Evolutionary conservation across 2,329 filamentous ascomycete species (phyloP).

Genomic region (Colletotrichum sp.): DNA sequence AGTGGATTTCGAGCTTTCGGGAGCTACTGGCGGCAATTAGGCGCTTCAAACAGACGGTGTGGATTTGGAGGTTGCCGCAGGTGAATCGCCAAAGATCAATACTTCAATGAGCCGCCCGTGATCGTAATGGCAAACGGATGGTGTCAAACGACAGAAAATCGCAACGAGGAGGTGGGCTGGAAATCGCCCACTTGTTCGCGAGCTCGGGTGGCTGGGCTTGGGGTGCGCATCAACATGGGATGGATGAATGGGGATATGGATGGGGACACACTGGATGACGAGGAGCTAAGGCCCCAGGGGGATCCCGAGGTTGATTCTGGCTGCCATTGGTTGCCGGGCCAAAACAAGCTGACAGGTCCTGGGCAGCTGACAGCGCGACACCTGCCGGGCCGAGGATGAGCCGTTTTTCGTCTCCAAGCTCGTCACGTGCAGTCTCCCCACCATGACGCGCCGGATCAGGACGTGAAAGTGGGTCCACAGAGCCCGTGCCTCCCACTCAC

Average conservation of each 20-base stretch:
- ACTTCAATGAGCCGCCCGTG: neutral
- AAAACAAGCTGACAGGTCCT: neutral
- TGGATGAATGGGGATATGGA: neutral
- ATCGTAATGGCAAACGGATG: neutral
- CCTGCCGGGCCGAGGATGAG: neutral
- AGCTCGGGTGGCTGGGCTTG: slow-evolving; percentile 21
- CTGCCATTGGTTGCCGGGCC: slow-evolving; percentile 24
- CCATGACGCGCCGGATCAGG: neutral
- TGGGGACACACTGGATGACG: neutral
- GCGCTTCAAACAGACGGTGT: neutral
- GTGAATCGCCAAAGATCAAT: neutral
- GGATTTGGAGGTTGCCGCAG: neutral
- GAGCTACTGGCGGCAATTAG: neutral
- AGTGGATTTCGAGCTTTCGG: neutral
- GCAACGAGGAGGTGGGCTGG: slow-evolving; percentile 1
- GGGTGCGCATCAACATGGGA: slow-evolving; percentile 15
- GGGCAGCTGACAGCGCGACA: neutral
- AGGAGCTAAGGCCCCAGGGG: slow-evolving; percentile 10
- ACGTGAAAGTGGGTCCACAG: neutral
- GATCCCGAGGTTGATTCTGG: slow-evolving; percentile 23
- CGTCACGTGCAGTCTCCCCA: neutral
- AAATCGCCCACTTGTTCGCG: slow-evolving; percentile 16
- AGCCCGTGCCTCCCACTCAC: neutral
- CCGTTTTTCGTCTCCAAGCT: neutral
- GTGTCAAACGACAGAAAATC: neutral